phyloP scores from a whole-genome alignment of 2,329 filamentous ascomycete species.

The Aspergillus ibericus region DNA sequence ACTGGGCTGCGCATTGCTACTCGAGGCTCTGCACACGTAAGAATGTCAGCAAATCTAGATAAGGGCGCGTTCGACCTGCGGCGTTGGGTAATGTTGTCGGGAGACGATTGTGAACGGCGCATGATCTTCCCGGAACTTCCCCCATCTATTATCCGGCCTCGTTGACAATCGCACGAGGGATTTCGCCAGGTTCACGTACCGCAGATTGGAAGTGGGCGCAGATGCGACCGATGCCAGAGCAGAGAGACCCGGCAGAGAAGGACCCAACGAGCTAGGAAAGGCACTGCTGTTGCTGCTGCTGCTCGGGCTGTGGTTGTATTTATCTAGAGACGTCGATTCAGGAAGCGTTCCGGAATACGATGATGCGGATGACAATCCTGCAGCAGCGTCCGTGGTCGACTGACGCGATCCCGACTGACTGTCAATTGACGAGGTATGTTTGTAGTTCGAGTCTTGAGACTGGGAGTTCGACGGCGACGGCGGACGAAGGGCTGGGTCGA shows the following conservation, averaged over 20 bases:
- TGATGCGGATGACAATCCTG: slow-evolving; percentile 54
- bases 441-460: slow-evolving; percentile 39
- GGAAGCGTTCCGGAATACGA: slow-evolving; percentile 46
- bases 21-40: slow-evolving; percentile 31
- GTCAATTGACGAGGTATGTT: slow-evolving; percentile 47
- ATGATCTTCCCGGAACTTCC: background rate
- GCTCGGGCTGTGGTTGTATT: slow-evolving; percentile 25
- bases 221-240: slow-evolving; percentile 60
- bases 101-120: background rate
- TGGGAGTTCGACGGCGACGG: slow-evolving; percentile 47
- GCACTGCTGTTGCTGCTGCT: slow-evolving; percentile 26
- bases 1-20: slow-evolving; percentile 50
- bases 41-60: slow-evolving; percentile 23
- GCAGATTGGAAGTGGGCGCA: slow-evolving; percentile 52
- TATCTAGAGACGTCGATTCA: slow-evolving; percentile 31
- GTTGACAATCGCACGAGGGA: background rate
- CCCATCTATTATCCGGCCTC: background rate
- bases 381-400: slow-evolving; percentile 43
- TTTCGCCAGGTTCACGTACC: slow-evolving; percentile 41
- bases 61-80: background rate
- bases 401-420: slow-evolving; percentile 49
- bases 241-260: slow-evolving; percentile 58
- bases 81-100: background rate
- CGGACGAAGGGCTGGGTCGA: slow-evolving; percentile 50
- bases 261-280: slow-evolving; percentile 36